Evolutionary conservation across 129 eudicot genomes (phyloP).

Genomic region (Silybum marianum): DNA sequence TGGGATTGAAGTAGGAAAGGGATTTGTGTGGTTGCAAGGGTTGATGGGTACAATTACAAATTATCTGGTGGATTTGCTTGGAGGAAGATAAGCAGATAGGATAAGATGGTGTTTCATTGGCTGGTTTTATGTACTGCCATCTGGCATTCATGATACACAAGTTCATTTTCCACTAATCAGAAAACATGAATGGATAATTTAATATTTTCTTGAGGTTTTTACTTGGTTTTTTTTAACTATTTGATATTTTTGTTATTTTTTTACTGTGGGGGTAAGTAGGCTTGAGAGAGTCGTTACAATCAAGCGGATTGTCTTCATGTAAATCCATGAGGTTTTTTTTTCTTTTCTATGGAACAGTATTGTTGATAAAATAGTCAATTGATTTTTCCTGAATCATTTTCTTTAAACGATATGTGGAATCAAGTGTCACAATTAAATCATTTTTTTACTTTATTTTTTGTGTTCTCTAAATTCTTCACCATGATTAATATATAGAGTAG

Average conservation of each 20-base stretch:
- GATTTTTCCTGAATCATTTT: neutral
- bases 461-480: neutral
- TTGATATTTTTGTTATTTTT: neutral
- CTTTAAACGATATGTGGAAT: neutral
- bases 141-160: conserved; percentile 43
- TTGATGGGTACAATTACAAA: conserved; percentile 25
- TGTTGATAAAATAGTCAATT: neutral
- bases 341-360: neutral
- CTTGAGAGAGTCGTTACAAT: neutral
- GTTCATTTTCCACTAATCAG: neutral
- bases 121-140: conserved; percentile 48
- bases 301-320: neutral
- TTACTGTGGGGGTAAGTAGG: neutral
- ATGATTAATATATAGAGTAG: no score
- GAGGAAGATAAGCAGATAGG: conserved; percentile 73
- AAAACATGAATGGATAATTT: neutral
- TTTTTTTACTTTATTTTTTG: no score
- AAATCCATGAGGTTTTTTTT: neutral
- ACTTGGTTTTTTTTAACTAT: neutral
- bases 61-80: conserved; percentile 41
- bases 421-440: neutral
- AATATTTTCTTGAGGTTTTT: neutral
- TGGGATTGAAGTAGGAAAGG: conserved; percentile 37
- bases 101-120: conserved; percentile 73
- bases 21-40: conserved; percentile 36